Evolutionary conservation across 129 eudicot genomes (phyloP).

Genomic region (Arctium lappa): DNA sequence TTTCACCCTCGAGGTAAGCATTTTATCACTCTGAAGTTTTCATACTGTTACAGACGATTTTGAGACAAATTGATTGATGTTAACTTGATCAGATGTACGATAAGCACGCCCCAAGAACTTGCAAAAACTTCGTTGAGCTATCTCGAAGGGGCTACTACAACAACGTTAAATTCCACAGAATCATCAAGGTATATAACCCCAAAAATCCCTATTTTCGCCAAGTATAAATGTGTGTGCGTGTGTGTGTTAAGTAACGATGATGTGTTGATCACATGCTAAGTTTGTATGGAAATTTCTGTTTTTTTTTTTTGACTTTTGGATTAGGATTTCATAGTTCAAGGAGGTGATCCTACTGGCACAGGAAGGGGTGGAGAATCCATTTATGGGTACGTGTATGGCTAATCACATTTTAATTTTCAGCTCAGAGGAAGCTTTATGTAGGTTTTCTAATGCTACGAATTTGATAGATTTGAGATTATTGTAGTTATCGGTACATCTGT

Average conservation of each 20-base stretch:
- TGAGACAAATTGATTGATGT: background rate
- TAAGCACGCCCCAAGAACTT: slow-evolving; percentile 88
- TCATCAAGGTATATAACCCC: slow-evolving; percentile 57
- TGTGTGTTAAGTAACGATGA: slow-evolving; percentile 5
- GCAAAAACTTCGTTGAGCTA: slow-evolving; percentile 83
- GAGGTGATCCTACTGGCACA: slow-evolving; percentile 98
- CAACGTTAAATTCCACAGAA: slow-evolving; percentile 84
- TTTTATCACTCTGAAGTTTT: background rate
- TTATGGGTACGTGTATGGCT: slow-evolving; percentile 53
- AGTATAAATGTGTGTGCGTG: background rate
- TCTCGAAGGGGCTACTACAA: slow-evolving; percentile 89
- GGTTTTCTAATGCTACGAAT: background rate
- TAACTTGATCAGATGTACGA: slow-evolving; percentile 60
- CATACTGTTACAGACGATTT: background rate
- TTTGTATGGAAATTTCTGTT: background rate
- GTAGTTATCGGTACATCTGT: background rate
- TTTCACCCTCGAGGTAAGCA: slow-evolving; percentile 74
- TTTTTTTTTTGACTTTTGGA: background rate
- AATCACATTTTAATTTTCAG: background rate
- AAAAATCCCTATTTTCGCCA: background rate
- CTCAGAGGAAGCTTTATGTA: background rate
- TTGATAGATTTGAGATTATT: background rate
- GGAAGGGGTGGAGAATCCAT: slow-evolving; percentile 99
- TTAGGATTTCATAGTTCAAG: slow-evolving; percentile 94
- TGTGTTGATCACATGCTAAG: background rate